phyloP scores from a whole-genome alignment of 306 rosid genomes.

The Lagenaria siceraria region DNA sequence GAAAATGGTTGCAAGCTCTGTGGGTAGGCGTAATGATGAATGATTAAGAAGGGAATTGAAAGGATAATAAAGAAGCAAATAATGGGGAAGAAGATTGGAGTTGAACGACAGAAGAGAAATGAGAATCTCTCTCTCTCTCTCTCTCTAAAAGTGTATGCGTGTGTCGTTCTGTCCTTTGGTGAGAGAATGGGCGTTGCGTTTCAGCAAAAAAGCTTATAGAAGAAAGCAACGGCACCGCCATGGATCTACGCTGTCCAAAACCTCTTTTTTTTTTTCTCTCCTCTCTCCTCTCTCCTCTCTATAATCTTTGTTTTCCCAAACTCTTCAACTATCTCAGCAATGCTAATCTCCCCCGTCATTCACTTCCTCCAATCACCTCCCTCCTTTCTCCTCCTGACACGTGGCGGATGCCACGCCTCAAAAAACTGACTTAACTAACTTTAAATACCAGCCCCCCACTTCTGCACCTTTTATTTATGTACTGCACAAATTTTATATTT shows the following conservation, averaged over 20 bases:
- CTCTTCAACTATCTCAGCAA: not conserved
- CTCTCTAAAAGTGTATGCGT: too few relatives aligned
- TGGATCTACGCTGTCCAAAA: conserved; percentile 10
- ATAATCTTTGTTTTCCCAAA: not conserved
- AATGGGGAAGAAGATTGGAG: not conserved
- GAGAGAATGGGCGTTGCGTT: not conserved
- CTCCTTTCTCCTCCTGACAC: not conserved
- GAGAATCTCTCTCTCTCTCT: too few relatives aligned
- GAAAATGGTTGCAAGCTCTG: not conserved
- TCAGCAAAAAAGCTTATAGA: not conserved
- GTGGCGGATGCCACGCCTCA: not conserved
- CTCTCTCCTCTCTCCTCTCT: not conserved
- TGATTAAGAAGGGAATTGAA: not conserved
- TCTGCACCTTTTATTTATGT: not conserved
- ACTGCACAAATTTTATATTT: not conserved
- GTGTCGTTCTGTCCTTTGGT: not conserved
- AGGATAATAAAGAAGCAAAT: not conserved
- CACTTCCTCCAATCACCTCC: not conserved
- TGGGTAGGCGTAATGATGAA: not conserved
- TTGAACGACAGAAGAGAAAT: too few relatives aligned
- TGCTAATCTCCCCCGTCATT: not conserved
- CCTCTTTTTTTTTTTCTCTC: not conserved
- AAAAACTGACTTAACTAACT: conserved; percentile 2
- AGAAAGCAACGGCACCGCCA: conserved; percentile 6
- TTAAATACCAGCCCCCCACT: not conserved